Conservation (phyloP, 768 basidiomycete genomes). For the Russula vinacea region DNA sequence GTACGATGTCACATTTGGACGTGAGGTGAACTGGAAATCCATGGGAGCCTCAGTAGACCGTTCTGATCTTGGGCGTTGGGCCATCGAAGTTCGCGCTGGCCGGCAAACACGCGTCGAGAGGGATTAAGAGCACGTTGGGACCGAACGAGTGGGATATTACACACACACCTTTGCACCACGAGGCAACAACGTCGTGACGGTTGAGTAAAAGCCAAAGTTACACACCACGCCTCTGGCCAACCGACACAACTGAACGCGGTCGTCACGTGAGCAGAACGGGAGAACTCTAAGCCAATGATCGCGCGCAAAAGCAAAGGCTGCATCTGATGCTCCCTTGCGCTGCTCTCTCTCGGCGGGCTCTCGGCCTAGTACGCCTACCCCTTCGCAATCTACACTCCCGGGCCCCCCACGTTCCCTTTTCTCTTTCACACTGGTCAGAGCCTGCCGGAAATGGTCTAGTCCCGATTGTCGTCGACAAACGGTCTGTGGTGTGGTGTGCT, state of each 20-base stretch:
- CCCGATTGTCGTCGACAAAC: constrained; percentile 95
- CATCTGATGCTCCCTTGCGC: constrained; percentile 27
- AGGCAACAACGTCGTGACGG: background rate
- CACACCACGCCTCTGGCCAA: background rate
- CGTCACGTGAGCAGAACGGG: constrained; percentile 20
- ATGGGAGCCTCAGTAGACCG: constrained; percentile 81
- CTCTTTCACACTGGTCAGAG: constrained; percentile 41
- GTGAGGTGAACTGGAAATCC: constrained; percentile 84
- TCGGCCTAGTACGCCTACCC: constrained; percentile 11
- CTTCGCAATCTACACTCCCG: background rate
- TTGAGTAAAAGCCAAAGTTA: background rate
- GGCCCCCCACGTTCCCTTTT: constrained; percentile 45
- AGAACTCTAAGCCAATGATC: too few relatives aligned
- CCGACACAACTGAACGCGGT: constrained; percentile 21
- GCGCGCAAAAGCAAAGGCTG: too few relatives aligned
- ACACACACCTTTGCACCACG: constrained; percentile 9
- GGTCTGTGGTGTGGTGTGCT: constrained; percentile 51
- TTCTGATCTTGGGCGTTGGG: constrained; percentile 29
- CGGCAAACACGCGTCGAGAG: constrained; percentile 22
- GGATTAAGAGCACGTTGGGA: background rate
- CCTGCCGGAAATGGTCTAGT: constrained; percentile 60
- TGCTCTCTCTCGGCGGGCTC: constrained; percentile 27
- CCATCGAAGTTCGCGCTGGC: constrained; percentile 13
- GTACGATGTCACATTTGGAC: constrained; percentile 50
- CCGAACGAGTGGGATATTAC: constrained; percentile 3